A percentile compares a stretch with the other conserved stretches of the same genome.
Evolutionary conservation across 1,284 basidiomycete species (phyloP).

Genomic region (Ganoderma multipileum): DNA sequence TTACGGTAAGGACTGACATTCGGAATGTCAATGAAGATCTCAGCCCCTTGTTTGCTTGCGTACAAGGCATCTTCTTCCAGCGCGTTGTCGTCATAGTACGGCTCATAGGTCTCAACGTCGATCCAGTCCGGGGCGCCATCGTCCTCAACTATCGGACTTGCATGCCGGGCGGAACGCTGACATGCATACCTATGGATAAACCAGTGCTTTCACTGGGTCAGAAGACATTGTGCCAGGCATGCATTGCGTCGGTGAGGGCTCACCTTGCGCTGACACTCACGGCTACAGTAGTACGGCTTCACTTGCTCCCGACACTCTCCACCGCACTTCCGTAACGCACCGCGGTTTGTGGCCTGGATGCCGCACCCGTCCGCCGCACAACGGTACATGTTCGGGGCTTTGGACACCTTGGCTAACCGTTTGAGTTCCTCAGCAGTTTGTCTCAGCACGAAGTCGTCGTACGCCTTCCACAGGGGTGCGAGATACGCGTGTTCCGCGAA

Average conservation of each 20-base stretch:
- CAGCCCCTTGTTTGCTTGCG: not conserved
- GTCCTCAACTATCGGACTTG: not conserved
- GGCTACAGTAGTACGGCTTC: slow-evolving; percentile 29
- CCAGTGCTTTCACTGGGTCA: slow-evolving; percentile 11
- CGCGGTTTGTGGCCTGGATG: slow-evolving; percentile 10
- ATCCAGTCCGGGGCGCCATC: slow-evolving; percentile 8
- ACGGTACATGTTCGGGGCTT: slow-evolving; percentile 8
- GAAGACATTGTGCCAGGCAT: not conserved
- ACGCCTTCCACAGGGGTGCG: not conserved
- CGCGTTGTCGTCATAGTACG: not conserved
- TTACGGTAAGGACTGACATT: slow-evolving; percentile 5
- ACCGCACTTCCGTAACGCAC: slow-evolving; percentile 11
- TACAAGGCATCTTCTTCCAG: not conserved
- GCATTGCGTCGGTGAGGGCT: not conserved
- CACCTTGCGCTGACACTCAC: slow-evolving; percentile 19
- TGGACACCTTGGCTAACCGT: slow-evolving; percentile 7
- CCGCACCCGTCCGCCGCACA: slow-evolving; percentile 19
- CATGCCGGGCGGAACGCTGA: not conserved
- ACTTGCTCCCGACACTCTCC: slow-evolving; percentile 19
- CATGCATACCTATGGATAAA: slow-evolving; percentile 10
- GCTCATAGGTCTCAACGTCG: slow-evolving; percentile 5
- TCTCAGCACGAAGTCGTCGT: not conserved
- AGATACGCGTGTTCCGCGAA: not conserved
- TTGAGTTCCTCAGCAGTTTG: slow-evolving; percentile 3
- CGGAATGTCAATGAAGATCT: slow-evolving; percentile 12